phyloP scores from a whole-genome alignment of 805 yeast genomes.

The Suhomyces prunicola region DNA sequence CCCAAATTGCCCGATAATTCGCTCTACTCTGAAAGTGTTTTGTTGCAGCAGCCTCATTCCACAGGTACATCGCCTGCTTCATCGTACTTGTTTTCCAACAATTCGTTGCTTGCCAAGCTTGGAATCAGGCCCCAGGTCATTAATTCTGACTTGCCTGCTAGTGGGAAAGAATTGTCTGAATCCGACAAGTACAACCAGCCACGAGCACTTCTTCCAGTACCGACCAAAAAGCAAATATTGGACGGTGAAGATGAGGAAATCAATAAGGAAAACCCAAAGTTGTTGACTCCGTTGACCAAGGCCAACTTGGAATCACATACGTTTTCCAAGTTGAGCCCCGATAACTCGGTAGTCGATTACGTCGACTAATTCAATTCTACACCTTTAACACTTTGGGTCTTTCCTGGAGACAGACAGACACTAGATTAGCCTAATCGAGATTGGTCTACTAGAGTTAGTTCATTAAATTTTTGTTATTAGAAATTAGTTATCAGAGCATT shows the following conservation, averaged over 20 bases:
- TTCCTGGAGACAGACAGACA: neutral
- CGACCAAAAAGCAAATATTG: constrained; percentile 1
- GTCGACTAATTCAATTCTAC: constrained; percentile 7
- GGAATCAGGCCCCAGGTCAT: constrained; percentile 44
- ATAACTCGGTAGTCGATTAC: constrained; percentile 4
- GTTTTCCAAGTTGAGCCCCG: constrained; percentile 11
- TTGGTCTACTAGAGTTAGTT: neutral
- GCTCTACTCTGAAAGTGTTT: constrained; percentile 33
- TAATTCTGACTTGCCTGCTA: constrained; percentile 24
- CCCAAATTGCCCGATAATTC: constrained; percentile 29
- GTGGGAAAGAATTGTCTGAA: constrained; percentile 5
- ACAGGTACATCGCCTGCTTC: constrained; percentile 21
- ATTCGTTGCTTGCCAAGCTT: constrained; percentile 33
- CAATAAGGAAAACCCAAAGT: constrained; percentile 15
- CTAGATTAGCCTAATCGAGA: neutral
- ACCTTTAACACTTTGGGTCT: neutral
- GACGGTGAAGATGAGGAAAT: constrained; percentile 10
- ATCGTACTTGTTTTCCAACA: constrained; percentile 34
- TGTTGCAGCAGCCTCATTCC: constrained; percentile 16
- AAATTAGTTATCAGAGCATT: neutral
- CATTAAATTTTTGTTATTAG: neutral
- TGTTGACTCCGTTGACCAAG: constrained; percentile 25
- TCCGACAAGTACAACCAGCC: constrained; percentile 6
- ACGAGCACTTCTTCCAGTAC: neutral
- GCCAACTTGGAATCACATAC: constrained; percentile 28